These are phyloP conservation scores for Entamoeba dispar DNA, from an alignment of 208 protist genomes.

Conservation along the genomic window DNA sequence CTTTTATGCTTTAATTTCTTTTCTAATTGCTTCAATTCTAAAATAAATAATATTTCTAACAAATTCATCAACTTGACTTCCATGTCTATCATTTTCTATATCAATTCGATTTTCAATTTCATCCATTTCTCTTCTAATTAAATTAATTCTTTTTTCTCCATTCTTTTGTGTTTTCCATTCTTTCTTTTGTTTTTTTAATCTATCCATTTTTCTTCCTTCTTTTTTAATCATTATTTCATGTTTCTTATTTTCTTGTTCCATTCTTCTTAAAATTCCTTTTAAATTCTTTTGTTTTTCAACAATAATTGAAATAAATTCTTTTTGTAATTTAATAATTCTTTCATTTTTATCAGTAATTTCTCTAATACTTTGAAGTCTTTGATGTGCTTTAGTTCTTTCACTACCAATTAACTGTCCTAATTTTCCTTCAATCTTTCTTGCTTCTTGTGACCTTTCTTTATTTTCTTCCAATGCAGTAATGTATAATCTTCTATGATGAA, in stretches of 20 bases:
- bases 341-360: background rate
- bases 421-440: background rate
- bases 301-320: background rate
- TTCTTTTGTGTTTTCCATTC: background rate
- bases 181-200: background rate
- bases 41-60: background rate
- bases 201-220: background rate
- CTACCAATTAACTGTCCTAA: background rate
- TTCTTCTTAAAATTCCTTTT: background rate
- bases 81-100: background rate
- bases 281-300: background rate
- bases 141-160: no score
- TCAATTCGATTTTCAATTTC: background rate
- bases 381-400: background rate
- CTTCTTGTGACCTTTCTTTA: background rate
- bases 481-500: background rate
- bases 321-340: background rate
- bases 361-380: background rate
- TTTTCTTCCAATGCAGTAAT: background rate
- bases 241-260: background rate
- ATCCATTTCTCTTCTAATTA: no score
- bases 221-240: background rate
- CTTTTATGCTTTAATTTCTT: background rate
- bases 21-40: background rate
- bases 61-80: background rate